These are phyloP conservation scores for Pythium brassicae DNA, from an alignment of 352 stramenopile species.

Conservation along the genomic window DNA sequence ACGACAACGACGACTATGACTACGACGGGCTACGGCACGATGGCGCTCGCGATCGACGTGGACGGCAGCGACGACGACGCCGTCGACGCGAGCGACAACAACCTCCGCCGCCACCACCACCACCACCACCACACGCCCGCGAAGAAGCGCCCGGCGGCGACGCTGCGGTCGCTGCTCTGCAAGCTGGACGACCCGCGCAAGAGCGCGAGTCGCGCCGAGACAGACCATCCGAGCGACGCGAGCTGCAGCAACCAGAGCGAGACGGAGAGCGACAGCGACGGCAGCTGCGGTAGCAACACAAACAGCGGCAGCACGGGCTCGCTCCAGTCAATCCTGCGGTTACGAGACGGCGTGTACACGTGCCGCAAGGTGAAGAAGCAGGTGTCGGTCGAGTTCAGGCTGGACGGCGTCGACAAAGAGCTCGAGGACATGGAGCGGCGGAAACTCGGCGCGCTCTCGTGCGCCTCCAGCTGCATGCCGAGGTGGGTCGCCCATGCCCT, in stretches of 20 bases:
- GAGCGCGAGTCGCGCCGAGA: constrained; percentile 1
- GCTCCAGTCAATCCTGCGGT: constrained; percentile 68
- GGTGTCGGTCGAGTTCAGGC: constrained; percentile 59
- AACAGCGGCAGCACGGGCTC: constrained; percentile 19
- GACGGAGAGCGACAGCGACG: constrained; percentile 78
- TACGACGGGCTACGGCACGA: constrained; percentile 35
- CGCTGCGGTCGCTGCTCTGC: constrained; percentile 16
- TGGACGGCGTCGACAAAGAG: constrained; percentile 43
- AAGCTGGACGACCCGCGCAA: constrained; percentile 12
- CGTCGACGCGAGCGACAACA: constrained; percentile 7
- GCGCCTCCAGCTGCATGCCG: constrained; percentile 49
- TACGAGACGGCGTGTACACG: constrained; percentile 29
- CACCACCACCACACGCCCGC: constrained; percentile 5
- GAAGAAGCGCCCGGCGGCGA: constrained; percentile 3
- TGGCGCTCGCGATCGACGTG: constrained; percentile 16
- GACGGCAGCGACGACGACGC: constrained; percentile 3
- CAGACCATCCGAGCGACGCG: constrained; percentile 7
- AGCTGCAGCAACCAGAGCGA: constrained; percentile 53
- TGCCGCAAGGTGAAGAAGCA: constrained; percentile 55
- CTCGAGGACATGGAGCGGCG: constrained; percentile 29
- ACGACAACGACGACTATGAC: constrained; percentile 11
- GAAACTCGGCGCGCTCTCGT: constrained; percentile 19
- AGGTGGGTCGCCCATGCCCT: constrained; percentile 24
- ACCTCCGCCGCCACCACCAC: neutral
- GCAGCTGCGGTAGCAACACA: constrained; percentile 33